Evolutionary conservation across 805 yeast species (phyloP).

Genomic region (Wickerhamomyces alni): DNA sequence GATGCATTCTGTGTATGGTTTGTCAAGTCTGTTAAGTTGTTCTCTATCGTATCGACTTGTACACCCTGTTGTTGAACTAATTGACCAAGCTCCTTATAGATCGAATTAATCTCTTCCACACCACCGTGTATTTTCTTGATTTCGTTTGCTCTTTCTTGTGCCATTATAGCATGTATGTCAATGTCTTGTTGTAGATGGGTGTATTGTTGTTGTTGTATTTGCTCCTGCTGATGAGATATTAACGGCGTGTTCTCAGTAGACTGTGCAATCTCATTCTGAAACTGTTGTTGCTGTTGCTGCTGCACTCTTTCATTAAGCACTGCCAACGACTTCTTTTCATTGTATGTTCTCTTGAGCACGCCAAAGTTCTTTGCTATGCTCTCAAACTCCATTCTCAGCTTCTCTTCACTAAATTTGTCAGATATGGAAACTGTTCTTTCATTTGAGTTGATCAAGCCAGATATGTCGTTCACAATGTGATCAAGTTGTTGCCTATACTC

Average conservation of each 20-base stretch:
- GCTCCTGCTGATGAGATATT: conserved; percentile 18
- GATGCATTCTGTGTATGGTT: conserved; percentile 65
- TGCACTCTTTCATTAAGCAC: conserved; percentile 25
- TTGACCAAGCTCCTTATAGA: conserved; percentile 73
- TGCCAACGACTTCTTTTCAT: conserved; percentile 40
- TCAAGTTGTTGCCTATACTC: conserved; percentile 28
- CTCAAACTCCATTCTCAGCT: conserved; percentile 51
- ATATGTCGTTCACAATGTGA: conserved; percentile 22
- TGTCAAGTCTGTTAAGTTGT: conserved; percentile 59
- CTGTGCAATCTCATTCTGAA: background rate
- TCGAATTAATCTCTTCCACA: conserved; percentile 77
- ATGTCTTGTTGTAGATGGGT: conserved; percentile 42
- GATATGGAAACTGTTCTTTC: conserved; percentile 10
- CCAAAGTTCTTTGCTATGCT: conserved; percentile 43
- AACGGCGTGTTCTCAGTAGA: background rate
- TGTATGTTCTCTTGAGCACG: conserved; percentile 37
- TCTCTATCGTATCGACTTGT: conserved; percentile 79
- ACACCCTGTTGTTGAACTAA: conserved; percentile 81
- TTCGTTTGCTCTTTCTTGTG: conserved; percentile 70
- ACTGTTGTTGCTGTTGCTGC: conserved; percentile 5
- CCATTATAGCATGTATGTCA: conserved; percentile 56
- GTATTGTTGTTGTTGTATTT: conserved; percentile 31
- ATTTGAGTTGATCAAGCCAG: conserved; percentile 14
- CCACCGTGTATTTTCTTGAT: conserved; percentile 70
- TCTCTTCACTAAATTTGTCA: conserved; percentile 25